A percentile compares a stretch with the other conserved stretches of the same genome.
These are phyloP conservation scores for Oryza coarctata DNA, from an alignment of 176 grass and related monocot genomes.

Conservation along the genomic window DNA sequence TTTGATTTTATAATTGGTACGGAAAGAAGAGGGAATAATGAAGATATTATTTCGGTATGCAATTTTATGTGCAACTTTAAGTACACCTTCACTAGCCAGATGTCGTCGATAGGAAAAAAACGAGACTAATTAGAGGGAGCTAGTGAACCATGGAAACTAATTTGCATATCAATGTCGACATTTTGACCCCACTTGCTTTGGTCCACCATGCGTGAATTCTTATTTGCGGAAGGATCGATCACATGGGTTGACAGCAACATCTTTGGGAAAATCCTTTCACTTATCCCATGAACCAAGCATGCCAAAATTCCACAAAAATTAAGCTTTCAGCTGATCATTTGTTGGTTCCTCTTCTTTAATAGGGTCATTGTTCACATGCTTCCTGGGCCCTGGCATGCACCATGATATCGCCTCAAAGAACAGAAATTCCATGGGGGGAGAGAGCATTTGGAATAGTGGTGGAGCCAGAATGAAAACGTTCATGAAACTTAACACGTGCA, in stretches of 20 bases:
- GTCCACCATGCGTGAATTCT: conserved; percentile 30
- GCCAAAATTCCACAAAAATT: conserved; percentile 12
- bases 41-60: not conserved
- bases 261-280: conserved; percentile 2
- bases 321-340: conserved; percentile 19
- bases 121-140: not conserved
- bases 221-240: conserved; percentile 38
- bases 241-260: conserved; percentile 38
- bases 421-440: conserved; percentile 27
- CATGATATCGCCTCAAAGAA: conserved; percentile 23
- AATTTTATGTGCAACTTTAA: conserved; percentile 12
- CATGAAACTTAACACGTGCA: too few relatives aligned
- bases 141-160: not conserved
- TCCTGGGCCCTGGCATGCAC: conserved; percentile 20
- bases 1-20: not conserved
- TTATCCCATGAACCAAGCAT: conserved; percentile 19
- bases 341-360: not conserved
- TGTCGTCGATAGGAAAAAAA: not conserved
- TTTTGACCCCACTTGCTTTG: conserved; percentile 18
- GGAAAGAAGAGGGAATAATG: not conserved
- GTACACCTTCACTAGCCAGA: not conserved
- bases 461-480: too few relatives aligned
- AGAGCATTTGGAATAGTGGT: not conserved
- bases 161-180: conserved; percentile 30
- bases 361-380: conserved; percentile 7